Base-by-base conservation (phyloP, 805 yeast species). In the Candida coleopterorum region DNA sequence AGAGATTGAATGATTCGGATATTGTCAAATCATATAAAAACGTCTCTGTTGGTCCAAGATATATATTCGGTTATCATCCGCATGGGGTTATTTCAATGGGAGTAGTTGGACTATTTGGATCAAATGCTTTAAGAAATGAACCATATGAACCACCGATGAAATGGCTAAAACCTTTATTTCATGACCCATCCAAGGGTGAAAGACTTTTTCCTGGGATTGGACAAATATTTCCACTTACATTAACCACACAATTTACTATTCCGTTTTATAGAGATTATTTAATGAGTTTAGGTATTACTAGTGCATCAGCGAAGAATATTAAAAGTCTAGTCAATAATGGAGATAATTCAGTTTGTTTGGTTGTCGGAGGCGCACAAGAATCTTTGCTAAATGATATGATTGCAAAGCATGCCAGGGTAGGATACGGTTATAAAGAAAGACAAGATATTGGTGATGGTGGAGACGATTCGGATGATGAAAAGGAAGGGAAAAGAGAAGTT, bases 61-160 rank as follows among this genome's bases (percentile, higher is more conserved):
- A 93, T 57, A 76, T 90, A 2, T 90, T 90, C 60, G 95, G 96
- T 0, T 81, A 86, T 52, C 97, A 89, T 58, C 98, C 98, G 0
- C 98, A 93, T 57, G 98, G 98, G 0, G 89, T 90, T 11, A 88
- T 89, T 9, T 85, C 95, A 1, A 72, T 89, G 74, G 96, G 97
- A 2, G 89, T 82, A 1, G 79, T 89, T 55, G 95, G 95, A 1
- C 79, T 81, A 0, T 65, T 89, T 43, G 87, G 82, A 0, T 85
- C 95, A 4, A 68, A 68, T 45, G 59, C 62, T 9, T 39, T 68
- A 16, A 46, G 70, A 20, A 68, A 68, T 42, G 72, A 66, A 47
- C 72, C 72, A 1, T 68, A 51, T 39, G 52, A 55, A 41, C 66
- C 71, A 9, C 64, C 64, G 0, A 39, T 56, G 15, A 47, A 45